These are phyloP conservation scores for Penicillium subrubescens DNA, from an alignment of 495 filamentous ascomycete genomes.

Conservation along the genomic window DNA sequence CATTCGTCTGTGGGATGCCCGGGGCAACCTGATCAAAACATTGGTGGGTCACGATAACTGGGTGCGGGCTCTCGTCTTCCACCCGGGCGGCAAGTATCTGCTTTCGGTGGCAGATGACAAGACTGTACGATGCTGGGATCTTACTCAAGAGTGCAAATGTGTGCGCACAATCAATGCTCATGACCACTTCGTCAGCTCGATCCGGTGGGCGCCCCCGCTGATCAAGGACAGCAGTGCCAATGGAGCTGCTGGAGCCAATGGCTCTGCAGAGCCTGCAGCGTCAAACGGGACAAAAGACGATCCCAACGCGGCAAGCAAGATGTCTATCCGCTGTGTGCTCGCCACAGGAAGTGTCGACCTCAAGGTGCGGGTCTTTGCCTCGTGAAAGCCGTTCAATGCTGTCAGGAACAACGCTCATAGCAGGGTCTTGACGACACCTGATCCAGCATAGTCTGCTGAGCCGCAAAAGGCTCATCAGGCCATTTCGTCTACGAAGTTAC, in stretches of 20 bases:
- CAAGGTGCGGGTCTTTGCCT: conserved; percentile 62
- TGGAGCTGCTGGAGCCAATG: conserved; percentile 38
- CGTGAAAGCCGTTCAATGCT: conserved; percentile 20
- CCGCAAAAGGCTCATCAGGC: conserved; percentile 1
- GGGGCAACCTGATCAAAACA: conserved; percentile 85
- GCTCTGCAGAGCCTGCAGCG: conserved; percentile 10
- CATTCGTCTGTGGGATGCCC: conserved; percentile 86
- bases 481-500: conserved; percentile 14
- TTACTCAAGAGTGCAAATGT: conserved; percentile 85
- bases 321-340: conserved; percentile 62
- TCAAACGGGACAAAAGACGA: conserved; percentile 26
- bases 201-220: conserved; percentile 89
- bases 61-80: conserved; percentile 86
- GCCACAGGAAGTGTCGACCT: conserved; percentile 66
- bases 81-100: conserved; percentile 92
- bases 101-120: conserved; percentile 88
- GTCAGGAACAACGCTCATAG: conserved; percentile 2
- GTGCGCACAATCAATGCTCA: conserved; percentile 84
- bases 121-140: conserved; percentile 92
- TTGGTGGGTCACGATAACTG: conserved; percentile 94
- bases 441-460: conserved; percentile 1
- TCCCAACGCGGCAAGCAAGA: conserved; percentile 29
- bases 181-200: conserved; percentile 82
- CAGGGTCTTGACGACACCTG: conserved; percentile 6
- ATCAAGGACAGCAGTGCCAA: conserved; percentile 49